phyloP scores from a whole-genome alignment of 1,284 basidiomycete genomes.

The Melampsora americana region DNA sequence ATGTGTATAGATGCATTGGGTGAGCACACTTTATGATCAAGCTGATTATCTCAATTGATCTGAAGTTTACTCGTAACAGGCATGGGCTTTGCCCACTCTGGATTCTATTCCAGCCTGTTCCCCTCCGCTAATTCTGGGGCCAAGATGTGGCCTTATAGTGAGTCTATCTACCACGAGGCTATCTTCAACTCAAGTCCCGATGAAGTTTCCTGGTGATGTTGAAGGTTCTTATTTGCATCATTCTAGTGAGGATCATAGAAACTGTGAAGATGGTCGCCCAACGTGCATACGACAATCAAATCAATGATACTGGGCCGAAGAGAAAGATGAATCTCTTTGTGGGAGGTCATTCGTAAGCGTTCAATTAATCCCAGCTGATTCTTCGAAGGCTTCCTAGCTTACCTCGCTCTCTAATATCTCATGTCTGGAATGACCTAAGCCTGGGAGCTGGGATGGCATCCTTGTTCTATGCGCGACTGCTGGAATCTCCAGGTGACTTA shows the following conservation, averaged over 20 bases:
- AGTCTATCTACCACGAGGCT: neutral
- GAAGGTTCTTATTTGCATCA: neutral
- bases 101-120: conserved; percentile 26
- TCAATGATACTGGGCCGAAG: neutral
- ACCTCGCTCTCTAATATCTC: neutral
- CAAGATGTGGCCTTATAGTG: conserved; percentile 12
- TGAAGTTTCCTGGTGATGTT: no score
- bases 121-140: neutral
- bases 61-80: neutral
- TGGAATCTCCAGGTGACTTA: conserved; percentile 30
- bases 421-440: neutral
- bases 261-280: conserved; percentile 21
- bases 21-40: no score
- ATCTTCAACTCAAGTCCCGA: neutral
- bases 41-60: no score
- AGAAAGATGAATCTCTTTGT: conserved; percentile 16
- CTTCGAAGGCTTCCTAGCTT: no score
- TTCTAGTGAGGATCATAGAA: conserved; percentile 29
- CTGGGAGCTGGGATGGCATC: conserved; percentile 24
- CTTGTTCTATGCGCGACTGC: conserved; percentile 25
- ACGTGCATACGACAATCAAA: neutral
- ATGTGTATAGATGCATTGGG: conserved; percentile 1
- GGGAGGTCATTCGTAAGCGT: conserved; percentile 28
- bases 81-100: conserved; percentile 11
- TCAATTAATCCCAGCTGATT: neutral